Evolutionary conservation across 192 early-diverging fungal species (phyloP).

Genomic region (Martensiomyces pterosporus): DNA sequence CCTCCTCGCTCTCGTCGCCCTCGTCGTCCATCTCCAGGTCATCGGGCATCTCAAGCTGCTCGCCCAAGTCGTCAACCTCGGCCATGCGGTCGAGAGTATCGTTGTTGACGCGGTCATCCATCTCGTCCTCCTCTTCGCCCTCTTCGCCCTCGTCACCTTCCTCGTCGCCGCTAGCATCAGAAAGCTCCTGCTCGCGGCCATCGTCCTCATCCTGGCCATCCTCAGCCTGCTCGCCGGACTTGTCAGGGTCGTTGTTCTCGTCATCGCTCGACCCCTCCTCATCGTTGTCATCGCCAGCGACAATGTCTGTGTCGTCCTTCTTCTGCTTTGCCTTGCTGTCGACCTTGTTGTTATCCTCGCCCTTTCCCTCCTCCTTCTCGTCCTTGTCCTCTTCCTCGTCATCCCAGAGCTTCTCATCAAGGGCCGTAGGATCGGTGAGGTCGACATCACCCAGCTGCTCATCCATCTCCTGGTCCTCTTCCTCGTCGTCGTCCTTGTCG

Average conservation of each 20-base stretch:
- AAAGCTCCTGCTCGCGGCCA: constrained; percentile 32
- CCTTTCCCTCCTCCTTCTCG: constrained; percentile 43
- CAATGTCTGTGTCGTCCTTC: constrained; percentile 40
- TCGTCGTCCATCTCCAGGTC: constrained; percentile 55
- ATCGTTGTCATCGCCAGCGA: constrained; percentile 49
- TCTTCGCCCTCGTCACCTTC: constrained; percentile 53
- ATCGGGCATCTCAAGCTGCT: constrained; percentile 58
- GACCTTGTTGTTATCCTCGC: constrained; percentile 49
- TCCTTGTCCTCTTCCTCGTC: constrained; percentile 62
- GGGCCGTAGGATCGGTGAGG: constrained; percentile 75
- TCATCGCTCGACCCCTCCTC: constrained; percentile 20
- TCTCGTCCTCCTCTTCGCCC: constrained; percentile 47
- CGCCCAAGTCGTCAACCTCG: constrained; percentile 50
- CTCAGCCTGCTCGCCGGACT: constrained; percentile 14
- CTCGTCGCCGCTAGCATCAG: constrained; percentile 51
- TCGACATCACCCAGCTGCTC: constrained; percentile 93
- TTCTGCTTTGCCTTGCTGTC: constrained; percentile 46
- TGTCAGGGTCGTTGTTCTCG: constrained; percentile 30
- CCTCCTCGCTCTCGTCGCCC: constrained; percentile 34
- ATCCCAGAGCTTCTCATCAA: constrained; percentile 98
- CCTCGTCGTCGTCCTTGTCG: constrained; percentile 67
- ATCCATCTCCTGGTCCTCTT: constrained; percentile 70
- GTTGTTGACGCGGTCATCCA: constrained; percentile 50
- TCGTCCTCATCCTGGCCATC: constrained; percentile 28
- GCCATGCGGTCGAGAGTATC: constrained; percentile 49